phyloP scores from a whole-genome alignment of 1,139 yeast genomes.

The Scheffersomyces illinoinensis region DNA sequence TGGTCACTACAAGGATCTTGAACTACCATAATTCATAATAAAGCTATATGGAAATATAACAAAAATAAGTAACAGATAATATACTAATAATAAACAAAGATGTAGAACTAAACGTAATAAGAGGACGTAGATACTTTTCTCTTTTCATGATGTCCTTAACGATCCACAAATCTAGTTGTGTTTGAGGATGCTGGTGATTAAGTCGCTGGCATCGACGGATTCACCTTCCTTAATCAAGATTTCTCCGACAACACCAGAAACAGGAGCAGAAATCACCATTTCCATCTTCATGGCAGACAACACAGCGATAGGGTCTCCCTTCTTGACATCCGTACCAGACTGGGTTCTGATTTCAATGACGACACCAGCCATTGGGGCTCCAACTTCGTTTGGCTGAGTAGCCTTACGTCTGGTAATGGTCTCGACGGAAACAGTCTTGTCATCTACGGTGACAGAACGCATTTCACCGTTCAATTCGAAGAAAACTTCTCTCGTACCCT shows the following conservation, averaged over 20 bases:
- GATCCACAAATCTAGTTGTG: background rate
- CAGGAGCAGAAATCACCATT: constrained; percentile 95
- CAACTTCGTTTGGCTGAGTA: constrained; percentile 87
- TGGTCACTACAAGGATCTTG: background rate
- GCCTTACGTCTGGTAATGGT: constrained; percentile 90
- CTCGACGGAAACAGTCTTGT: constrained; percentile 82
- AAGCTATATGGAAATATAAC: background rate
- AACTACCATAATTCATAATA: background rate
- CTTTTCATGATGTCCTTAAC: background rate
- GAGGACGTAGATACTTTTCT: background rate
- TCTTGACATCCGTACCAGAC: constrained; percentile 84
- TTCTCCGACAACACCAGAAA: constrained; percentile 78
- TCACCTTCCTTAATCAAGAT: constrained; percentile 85
- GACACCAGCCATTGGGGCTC: constrained; percentile 99
- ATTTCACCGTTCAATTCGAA: constrained; percentile 98
- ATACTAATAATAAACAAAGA: background rate
- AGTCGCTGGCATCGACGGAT: constrained; percentile 90
- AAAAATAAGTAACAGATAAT: background rate
- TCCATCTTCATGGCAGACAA: constrained; percentile 99
- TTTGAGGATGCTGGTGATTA: constrained; percentile 47
- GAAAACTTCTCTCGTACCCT: constrained; percentile 94
- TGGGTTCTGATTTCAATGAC: constrained; percentile 92
- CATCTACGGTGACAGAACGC: constrained; percentile 92
- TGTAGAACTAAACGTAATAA: background rate
- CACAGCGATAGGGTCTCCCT: constrained; percentile 95